Evolutionary conservation across 1,284 basidiomycete species (phyloP).

Genomic region (Apiotrichum mycotoxinovorans): DNA sequence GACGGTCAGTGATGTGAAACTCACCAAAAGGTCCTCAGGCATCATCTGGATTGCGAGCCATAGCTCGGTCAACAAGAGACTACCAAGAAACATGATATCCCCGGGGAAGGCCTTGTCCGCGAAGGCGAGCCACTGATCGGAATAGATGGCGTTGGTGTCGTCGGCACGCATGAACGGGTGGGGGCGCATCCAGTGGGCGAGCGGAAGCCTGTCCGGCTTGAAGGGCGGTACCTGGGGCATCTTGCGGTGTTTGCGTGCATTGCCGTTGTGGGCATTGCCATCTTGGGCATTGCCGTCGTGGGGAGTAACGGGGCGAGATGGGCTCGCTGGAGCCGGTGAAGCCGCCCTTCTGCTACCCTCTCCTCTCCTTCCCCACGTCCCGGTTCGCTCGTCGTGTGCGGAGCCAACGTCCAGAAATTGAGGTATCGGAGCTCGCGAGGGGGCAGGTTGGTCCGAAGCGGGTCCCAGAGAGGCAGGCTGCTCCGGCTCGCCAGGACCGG

Average conservation of each 20-base stretch:
- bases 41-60: conserved; percentile 3
- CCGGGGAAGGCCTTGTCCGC: conserved; percentile 1
- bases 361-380: no score
- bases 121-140: neutral
- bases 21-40: neutral
- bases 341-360: no score
- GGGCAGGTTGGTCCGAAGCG: neutral
- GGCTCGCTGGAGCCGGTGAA: neutral
- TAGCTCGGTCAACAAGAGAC: conserved; percentile 6
- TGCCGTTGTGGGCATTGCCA: no score
- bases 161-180: conserved; percentile 5
- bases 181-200: neutral
- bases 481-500: neutral
- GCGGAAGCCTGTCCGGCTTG: neutral
- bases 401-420: neutral
- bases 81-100: conserved; percentile 5
- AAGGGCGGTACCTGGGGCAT: neutral
- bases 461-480: neutral
- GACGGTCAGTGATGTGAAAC: neutral
- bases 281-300: neutral
- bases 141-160: neutral
- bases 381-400: no score
- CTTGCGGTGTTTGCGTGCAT: neutral
- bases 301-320: neutral
- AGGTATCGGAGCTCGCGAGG: neutral